Base-by-base conservation (phyloP, 108 stramenopile genomes). In the Nitzschia putrida region DNA sequence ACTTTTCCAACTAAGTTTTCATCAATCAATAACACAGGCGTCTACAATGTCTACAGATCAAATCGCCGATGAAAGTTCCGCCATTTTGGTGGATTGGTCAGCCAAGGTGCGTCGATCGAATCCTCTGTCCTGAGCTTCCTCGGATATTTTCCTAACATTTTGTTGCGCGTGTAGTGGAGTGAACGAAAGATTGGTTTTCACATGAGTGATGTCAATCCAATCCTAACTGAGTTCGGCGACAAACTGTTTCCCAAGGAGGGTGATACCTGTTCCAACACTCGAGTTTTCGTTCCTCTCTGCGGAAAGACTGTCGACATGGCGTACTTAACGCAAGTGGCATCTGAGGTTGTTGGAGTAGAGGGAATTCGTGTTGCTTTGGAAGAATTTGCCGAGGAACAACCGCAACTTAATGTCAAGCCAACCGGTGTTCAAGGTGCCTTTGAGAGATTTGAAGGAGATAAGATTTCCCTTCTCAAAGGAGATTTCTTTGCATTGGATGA, bases 301-400 rank as follows among this genome's bases (percentile, higher is more conserved):
- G 93, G 93, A 50, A 94, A 94, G 76, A 83, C 93, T 42, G 75
- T 91, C 13, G 93, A 94, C 56, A 79, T 94, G 82, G 83, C 87
- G 6, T 88, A 71, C 63, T 72, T 94, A 22, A 81, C 89, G 10
- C 58, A 49, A 2, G 61, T 80, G 57, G 53, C 69, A 14, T 49
- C 57, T 53, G 64, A 79, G 51, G 85, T 91, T 25, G 87, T 89
- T 10, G 93, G 93, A 24, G 79, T 91, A 26, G 93, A 94, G 66
- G 88, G 90, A 7, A 73, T 94, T 21, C 72, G 77, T 10, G 58
- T 79, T 59, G 89, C 93, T 0, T 69, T 90, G 51, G 84, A 86
- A 61, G 83, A 85, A 61, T 94, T 91, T 79, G 72, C 76, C 11
- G 40, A 59, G 10, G 93, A 91, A 68, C 84, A 94, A 26, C 78